Percentiles rank a stretch among this genome's conserved stretches.
These are phyloP conservation scores for Aristolochia contorta DNA, from an alignment of 164 flowering plant species.

Conservation along the genomic window DNA sequence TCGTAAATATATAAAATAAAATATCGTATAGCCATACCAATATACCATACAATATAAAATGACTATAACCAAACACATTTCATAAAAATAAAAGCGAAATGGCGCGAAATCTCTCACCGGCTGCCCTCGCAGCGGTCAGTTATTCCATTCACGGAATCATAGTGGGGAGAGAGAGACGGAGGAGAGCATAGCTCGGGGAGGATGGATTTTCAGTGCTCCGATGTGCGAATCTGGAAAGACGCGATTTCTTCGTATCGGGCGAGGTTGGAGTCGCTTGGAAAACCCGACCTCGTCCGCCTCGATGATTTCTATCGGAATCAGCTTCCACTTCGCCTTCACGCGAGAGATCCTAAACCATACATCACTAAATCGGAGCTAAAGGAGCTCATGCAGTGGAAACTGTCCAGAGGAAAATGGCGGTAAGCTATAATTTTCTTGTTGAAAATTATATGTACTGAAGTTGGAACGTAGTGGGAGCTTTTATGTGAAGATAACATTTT, in stretches of 20 bases:
- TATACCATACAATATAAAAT: too few species aligned
- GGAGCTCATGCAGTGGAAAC: slow-evolving; percentile 82
- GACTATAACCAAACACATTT: too few species aligned
- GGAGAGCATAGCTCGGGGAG: neutral
- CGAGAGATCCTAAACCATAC: slow-evolving; percentile 67
- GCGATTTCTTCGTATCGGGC: slow-evolving; percentile 13
- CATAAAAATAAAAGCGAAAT: too few species aligned
- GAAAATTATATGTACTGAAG: too few species aligned
- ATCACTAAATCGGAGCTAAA: slow-evolving; percentile 65
- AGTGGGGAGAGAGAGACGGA: neutral
- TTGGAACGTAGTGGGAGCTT: too few species aligned
- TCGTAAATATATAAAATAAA: too few species aligned
- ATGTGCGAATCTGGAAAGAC: slow-evolving; percentile 11
- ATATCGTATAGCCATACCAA: too few species aligned
- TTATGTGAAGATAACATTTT: too few species aligned
- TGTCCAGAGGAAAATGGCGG: slow-evolving; percentile 85
- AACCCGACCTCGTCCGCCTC: slow-evolving; percentile 46
- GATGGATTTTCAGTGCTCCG: slow-evolving; percentile 19
- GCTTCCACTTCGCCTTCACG: slow-evolving; percentile 49
- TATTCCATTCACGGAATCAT: neutral
- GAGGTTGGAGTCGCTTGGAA: slow-evolving; percentile 35
- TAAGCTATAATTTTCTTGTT: neutral
- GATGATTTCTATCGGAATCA: slow-evolving; percentile 58
- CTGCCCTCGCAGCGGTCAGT: neutral
- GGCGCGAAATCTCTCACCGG: too few species aligned